Evolutionary conservation across 768 basidiomycete genomes (phyloP), one percentile per base, ranked within the genome.

Genomic region (Chalciporus chontae): DNA sequence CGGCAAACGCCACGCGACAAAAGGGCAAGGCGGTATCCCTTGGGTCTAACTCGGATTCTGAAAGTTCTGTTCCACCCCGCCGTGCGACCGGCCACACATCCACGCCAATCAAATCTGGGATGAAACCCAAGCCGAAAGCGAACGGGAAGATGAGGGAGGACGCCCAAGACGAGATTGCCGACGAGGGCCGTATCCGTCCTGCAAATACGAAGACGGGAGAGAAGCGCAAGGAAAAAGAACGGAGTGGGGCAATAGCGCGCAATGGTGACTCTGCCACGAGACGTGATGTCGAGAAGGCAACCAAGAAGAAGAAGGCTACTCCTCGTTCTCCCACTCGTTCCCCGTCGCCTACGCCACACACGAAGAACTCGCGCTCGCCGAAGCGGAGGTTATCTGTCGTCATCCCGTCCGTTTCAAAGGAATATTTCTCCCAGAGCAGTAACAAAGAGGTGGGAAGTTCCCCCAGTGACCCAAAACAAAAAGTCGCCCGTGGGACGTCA

Each of bases 371-470:
- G 3, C 53, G 36, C 17, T 48, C 42, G 5, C 51, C 43, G 0
- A 67, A 68, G 36, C 64, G 59, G 18, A 54, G 48, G 14, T 38
- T 65, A 4, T 68, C 64, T 10, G 69, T 71, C 9, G 17, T 69
- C 2, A 45, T 70, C 9, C 68, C 69, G 11, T 32, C 65, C 8
- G 39, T 67, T 0, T 53, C 63, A 6, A 48, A 51, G 32, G 60
- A 67, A 2, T 67, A 67, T 26, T 58, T 68, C 34, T 55, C 66
- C 8, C 59, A 50, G 21, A 39, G 50, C 13, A 26, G 46, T 3
- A 23, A 32, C 15, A 53, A 49, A 38, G 41, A 31, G 2, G 32
- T 19, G 17, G 44, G n/a, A 18, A 45, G 24, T n/a, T 21, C 23
- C 4, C 27, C 23, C 8, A 21, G 43, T 18, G 6, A 6, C 4